Evolutionary conservation across 208 protist genomes (phyloP), one percentile per base, ranked within the genome.

Genomic region (Wallacemonas sp.): DNA sequence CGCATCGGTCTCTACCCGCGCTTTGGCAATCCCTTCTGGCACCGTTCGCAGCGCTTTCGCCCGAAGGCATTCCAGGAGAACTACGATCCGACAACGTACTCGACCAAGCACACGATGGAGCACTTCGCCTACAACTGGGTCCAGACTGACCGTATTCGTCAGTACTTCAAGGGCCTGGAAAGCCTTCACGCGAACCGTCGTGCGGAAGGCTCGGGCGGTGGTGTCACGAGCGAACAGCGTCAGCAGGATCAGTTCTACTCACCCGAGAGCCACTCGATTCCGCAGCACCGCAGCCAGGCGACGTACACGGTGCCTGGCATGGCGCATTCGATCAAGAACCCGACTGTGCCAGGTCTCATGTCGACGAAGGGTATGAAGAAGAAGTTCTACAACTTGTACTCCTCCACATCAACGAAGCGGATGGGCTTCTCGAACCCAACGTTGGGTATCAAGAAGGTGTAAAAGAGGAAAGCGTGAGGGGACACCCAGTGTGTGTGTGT

Each of bases 91-190:
- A 92, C 85, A 3, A 92, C 86, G 19, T 92, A 91, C 80, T 85
- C 79, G n/a, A 95, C 89, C 10, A 93, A 92, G 62, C 81, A 92
- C 64, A 92, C 89, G 19, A 87, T 95, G 76, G 86, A 95, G 71
- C 86, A 95, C 55, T 95, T 93, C 71, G 86, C 86, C 8, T 95
- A 91, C 71, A 92, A 95, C 46, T 95, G 89, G 87, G 84, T 93
- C 33, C 89, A 95, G 62, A 89, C 79, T 13, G 82, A 95, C 68
- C 89, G 89, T 45, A 91, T 95, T 48, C 73, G 77, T 33, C 83
- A 89, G 67, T 95, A 95, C 71, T 95, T 95, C 57, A 77, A 62
- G 13, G 82, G 62, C 2, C 33, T 93, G 41, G 82, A 88, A 37
- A 76, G 78, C 37, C 42, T 91, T 38, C 79, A 87, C n/a, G 29